Percentiles rank a stretch among this genome's conserved stretches.
phyloP scores from a whole-genome alignment of 768 basidiomycete genomes.

The Porpolomopsis calyptriformis region DNA sequence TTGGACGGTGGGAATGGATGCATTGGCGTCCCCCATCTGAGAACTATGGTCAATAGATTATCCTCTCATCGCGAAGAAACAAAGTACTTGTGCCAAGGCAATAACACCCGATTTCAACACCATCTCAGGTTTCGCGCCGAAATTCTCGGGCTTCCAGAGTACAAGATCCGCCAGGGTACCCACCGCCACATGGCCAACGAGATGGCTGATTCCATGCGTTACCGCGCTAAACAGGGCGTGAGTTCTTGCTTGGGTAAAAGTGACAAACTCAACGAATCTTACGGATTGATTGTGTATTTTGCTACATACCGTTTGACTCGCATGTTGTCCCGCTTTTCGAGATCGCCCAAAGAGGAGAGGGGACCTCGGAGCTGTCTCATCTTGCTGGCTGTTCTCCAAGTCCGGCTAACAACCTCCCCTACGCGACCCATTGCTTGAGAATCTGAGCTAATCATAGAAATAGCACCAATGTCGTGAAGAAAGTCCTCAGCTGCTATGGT shows the following conservation, averaged over 20 bases:
- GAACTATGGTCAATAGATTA: conserved; percentile 1
- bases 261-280: too few relatives aligned
- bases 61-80: neutral
- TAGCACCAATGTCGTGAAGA: conserved; percentile 84
- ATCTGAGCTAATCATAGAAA: conserved; percentile 94
- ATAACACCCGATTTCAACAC: conserved; percentile 93
- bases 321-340: conserved; percentile 63
- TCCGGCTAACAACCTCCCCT: conserved; percentile 84
- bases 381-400: conserved; percentile 97
- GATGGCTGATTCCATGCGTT: conserved; percentile 81
- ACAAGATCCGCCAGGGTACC: conserved; percentile 90
- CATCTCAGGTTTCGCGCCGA: conserved; percentile 89
- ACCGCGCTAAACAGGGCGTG: conserved; percentile 62
- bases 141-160: conserved; percentile 89
- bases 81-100: conserved; percentile 70
- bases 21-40: conserved; percentile 96
- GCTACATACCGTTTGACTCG: conserved; percentile 92
- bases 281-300: conserved; percentile 98
- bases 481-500: conserved; percentile 98
- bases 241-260: too few relatives aligned
- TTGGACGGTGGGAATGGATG: conserved; percentile 91
- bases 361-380: conserved; percentile 76
- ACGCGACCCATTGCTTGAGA: conserved; percentile 98
- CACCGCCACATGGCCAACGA: conserved; percentile 73
- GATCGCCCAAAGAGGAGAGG: conserved; percentile 58